Evolutionary conservation across 2,329 filamentous ascomycete species (phyloP).

Genomic region (Phialophora chinensis): DNA sequence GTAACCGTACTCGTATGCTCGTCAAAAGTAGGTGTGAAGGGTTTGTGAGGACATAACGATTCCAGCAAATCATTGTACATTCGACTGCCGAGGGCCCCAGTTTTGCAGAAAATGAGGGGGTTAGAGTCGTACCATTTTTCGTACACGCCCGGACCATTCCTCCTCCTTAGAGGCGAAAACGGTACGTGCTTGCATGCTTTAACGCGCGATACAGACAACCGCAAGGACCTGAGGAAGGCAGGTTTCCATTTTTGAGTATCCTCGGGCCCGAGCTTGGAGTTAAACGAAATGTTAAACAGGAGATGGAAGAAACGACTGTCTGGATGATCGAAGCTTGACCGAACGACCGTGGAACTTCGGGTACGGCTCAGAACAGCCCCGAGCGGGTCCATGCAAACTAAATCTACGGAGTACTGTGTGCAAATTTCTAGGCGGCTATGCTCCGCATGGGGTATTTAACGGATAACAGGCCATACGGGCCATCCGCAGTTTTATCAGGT

Average conservation of each 20-base stretch:
- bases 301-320: neutral
- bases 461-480: neutral
- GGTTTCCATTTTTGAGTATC: neutral
- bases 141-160: neutral
- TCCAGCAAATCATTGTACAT: neutral
- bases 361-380: slow-evolving; percentile 5
- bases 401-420: neutral
- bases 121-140: neutral
- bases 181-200: no score
- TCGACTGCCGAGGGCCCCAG: neutral
- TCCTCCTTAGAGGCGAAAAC: no score
- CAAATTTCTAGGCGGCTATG: neutral
- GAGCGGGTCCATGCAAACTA: neutral
- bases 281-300: neutral
- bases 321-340: neutral
- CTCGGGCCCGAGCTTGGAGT: neutral
- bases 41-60: neutral
- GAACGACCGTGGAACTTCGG: neutral
- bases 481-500: neutral
- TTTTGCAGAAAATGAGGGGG: neutral
- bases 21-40: neutral
- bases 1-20: neutral
- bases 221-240: neutral
- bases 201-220: no score
- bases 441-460: neutral